Evolutionary conservation across 2,329 filamentous ascomycete genomes (phyloP), one percentile per base, ranked within the genome.

Genomic region (Epichloe typhina): DNA sequence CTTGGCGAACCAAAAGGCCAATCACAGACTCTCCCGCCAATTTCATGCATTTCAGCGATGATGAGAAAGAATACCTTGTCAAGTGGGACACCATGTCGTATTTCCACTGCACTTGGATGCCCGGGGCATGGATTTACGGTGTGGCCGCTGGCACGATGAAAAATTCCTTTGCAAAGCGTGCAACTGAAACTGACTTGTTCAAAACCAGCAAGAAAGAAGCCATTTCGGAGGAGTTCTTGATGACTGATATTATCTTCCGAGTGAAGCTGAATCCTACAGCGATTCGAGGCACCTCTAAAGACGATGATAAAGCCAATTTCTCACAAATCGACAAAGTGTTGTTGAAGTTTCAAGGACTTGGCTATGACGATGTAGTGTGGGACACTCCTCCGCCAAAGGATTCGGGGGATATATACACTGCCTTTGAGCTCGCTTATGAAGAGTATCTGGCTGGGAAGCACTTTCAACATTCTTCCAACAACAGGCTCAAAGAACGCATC

Each of bases 321-420:
- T 75, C 78, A 36, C 78, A 88, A 57, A 80, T 98, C 21, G 75
- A 80, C 47, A 77, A 82, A 58, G 83, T 88, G 0, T 77, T 84
- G 47, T 86, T 95, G 68, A 98, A 98, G 64, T 97, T 90, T 66
- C 88, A 94, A 65, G 93, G 93, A 12, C 76, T 98, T 7, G 77
- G 83, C 5, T 97, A 98, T 61, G 88, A 95, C 55, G 89, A 96
- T 53, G 79, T 82, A 1, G 89, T 95, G 0, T 96, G 91, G 91
- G 90, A 95, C 58, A 74, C 77, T 2, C 88, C 89, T 0, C 91
- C 91, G 0, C 68, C 72, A 2, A 73, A 79, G 33, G 79, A 86
- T 52, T 78, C 77, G 12, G 67, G 11, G 11, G 78, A 82, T 26
- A 74, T 84, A 39, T 96, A 89, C 79, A 72, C 76, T 3, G 86